These are phyloP conservation scores for Tricholoma flavovirens DNA, from an alignment of 768 basidiomycete genomes.

Conservation along the genomic window DNA sequence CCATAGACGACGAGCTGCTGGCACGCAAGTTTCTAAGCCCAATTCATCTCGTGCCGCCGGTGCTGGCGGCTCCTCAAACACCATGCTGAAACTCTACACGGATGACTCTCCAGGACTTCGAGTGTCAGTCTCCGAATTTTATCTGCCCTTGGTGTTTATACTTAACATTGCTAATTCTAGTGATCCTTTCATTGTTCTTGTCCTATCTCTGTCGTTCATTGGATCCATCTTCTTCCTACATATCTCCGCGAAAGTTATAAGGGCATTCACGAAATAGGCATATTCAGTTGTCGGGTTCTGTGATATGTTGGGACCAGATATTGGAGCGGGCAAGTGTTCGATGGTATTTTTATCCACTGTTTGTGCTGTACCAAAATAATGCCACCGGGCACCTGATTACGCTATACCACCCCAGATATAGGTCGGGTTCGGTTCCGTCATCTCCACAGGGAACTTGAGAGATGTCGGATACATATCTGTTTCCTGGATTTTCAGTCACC, in stretches of 20 bases:
- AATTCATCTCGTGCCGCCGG: slow-evolving; percentile 89
- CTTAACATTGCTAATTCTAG: slow-evolving; percentile 32
- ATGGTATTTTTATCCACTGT: slow-evolving; percentile 28
- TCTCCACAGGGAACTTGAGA: not conserved
- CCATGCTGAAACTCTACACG: slow-evolving; percentile 98
- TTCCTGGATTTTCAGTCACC: not conserved
- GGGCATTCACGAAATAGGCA: slow-evolving; percentile 76
- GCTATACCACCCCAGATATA: slow-evolving; percentile 25
- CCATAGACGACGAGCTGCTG: slow-evolving; percentile 67
- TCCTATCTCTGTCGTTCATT: slow-evolving; percentile 94
- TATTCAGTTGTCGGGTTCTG: slow-evolving; percentile 1
- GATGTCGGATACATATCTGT: not conserved
- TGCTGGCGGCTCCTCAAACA: slow-evolving; percentile 94
- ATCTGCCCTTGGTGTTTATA: not conserved
- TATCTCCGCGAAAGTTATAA: slow-evolving; percentile 92
- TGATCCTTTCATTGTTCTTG: slow-evolving; percentile 94
- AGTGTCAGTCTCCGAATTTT: slow-evolving; percentile 54
- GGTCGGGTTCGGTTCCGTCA: not conserved
- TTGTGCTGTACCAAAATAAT: slow-evolving; percentile 33
- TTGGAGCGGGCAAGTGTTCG: slow-evolving; percentile 4
- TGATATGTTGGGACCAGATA: slow-evolving; percentile 3
- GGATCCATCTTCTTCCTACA: slow-evolving; percentile 99
- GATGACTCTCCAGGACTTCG: slow-evolving; percentile 96
- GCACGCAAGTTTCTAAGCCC: slow-evolving; percentile 59
- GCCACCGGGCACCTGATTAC: slow-evolving; percentile 25